phyloP scores from a whole-genome alignment of 345 rosid species.

The Kandelia obovata region DNA sequence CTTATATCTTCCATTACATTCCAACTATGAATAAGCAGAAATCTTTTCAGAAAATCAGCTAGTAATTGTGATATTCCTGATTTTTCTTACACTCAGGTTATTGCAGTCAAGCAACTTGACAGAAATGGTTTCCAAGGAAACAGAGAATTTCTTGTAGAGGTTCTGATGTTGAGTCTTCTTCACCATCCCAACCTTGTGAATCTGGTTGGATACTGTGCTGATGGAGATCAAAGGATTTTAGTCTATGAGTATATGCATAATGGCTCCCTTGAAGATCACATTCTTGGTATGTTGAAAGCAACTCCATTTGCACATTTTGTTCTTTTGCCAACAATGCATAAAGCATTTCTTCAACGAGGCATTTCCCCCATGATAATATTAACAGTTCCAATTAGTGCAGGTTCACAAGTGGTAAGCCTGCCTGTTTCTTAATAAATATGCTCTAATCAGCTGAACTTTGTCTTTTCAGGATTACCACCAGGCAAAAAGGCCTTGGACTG shows the following conservation, averaged over 20 bases:
- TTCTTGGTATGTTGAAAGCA: slow-evolving; percentile 47
- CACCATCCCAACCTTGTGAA: slow-evolving; percentile 64
- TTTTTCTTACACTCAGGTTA: slow-evolving; percentile 29
- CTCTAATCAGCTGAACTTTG: background rate
- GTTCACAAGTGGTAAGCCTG: no score
- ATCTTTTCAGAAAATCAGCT: background rate
- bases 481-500: slow-evolving; percentile 54
- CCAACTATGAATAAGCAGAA: background rate
- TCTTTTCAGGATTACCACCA: slow-evolving; percentile 37
- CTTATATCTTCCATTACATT: background rate
- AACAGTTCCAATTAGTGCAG: no score
- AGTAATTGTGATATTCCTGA: background rate
- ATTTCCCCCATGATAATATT: no score
- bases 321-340: background rate
- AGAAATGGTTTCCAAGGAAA: slow-evolving; percentile 83
- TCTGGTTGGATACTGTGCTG: slow-evolving; percentile 73
- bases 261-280: slow-evolving; percentile 78
- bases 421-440: background rate
- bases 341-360: background rate
- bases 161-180: slow-evolving; percentile 67
- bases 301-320: background rate
- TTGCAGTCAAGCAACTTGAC: slow-evolving; percentile 82
- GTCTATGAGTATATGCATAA: slow-evolving; percentile 65
- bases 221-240: slow-evolving; percentile 68
- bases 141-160: slow-evolving; percentile 76